Evolutionary conservation across 192 early-diverging fungal species (phyloP), one percentile per base, ranked within the genome.

Genomic region (Coemansia sp.): DNA sequence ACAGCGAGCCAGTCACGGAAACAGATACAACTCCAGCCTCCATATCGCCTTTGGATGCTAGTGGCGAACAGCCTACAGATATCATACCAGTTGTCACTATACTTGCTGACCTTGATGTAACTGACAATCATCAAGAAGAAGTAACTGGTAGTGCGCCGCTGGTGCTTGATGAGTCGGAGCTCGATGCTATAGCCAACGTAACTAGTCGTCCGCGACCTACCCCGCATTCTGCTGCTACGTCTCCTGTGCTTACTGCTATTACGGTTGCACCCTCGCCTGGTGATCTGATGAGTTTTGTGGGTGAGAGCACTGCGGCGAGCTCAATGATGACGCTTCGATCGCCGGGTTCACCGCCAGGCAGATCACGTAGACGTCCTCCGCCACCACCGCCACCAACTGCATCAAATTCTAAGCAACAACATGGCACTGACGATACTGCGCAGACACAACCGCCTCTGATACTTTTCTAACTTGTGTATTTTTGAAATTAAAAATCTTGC

Each of bases 141-240:
- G 60, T 13, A 12, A 1, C 60, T 22, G 60, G 8, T 24, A 16
- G 49, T 34, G 64, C 61, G 15, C 75, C 75, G 38, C 69, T 83
- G 18, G 50, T 58, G 10, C 65, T 83, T 5, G 70, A 68, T 29
- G 65, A 58, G 7, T 34, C 22, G 46, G 80, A 83, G 64, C 73
- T 83, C 9, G 80, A 83, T 33, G 75, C 73, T 4, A 83, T 83
- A 15, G 80, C 80, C 57, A 78, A 40, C 33, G 58, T 78, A 38
- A 57, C 36, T 27, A 44, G 61, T 9, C 47, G 67, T 0, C 62
- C 63, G 60, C 47, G 39, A 24, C 33, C 36, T 57, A 22, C 67
- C 40, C 6, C 41, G 10, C 15, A 24, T 46, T 7, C 31, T 62
- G 33, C 68, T 36, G 29, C 34, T 50, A 58, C 68, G 57, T 36